Evolutionary conservation across 78 protist genomes (phyloP).

Genomic region (slime mould (Dictyostelium discoideum)): dicty_2.7 NC_007090.3:2758501-2759000

Average conservation of each 20-base stretch:
- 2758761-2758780: neutral
- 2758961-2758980: neutral
- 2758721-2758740: neutral
- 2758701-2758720: neutral
- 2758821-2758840: neutral
- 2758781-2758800: neutral
- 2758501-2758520: too few species aligned
- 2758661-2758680: neutral
- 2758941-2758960: neutral
- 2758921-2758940: neutral
- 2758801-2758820: neutral
- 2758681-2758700: neutral
- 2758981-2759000: neutral
- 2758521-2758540: neutral
- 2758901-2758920: neutral
- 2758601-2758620: neutral
- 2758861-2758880: constrained; percentile 52
- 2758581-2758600: neutral
- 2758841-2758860: neutral
- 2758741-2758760: neutral
- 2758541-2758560: neutral
- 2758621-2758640: neutral
- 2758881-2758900: neutral
- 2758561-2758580: too few species aligned
- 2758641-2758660: neutral